Percentiles rank a stretch among this genome's conserved stretches.
phyloP scores from a whole-genome alignment of 164 flowering plant genomes.

The Houttuynia cordata region DNA sequence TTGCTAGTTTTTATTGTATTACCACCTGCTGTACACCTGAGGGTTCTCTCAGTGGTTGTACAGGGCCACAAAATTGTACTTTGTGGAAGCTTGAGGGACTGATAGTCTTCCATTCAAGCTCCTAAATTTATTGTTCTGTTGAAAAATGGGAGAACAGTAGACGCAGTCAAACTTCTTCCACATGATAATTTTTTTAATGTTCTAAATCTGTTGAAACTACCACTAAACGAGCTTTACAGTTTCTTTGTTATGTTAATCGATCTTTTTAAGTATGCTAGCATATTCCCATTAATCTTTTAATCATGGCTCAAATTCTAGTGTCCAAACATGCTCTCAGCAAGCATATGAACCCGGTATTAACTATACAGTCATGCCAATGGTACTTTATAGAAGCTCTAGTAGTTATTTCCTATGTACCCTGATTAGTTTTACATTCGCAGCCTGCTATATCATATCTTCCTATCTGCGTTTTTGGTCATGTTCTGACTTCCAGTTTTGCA shows the following conservation, averaged over 20 bases:
- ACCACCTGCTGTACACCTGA: background rate
- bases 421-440: no score
- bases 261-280: background rate
- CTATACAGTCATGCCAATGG: background rate
- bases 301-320: background rate
- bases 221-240: background rate
- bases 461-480: background rate
- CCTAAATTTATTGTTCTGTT: background rate
- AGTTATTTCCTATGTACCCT: background rate
- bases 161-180: no score
- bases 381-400: background rate
- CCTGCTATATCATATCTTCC: background rate
- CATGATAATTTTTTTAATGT: no score
- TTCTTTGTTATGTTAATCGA: background rate
- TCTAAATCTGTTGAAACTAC: no score
- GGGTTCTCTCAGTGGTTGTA: background rate
- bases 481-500: constrained; percentile 11
- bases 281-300: no score
- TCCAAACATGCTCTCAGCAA: background rate
- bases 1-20: no score
- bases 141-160: no score
- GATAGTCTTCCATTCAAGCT: background rate
- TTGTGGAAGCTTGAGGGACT: background rate
- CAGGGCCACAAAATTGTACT: background rate
- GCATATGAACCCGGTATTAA: background rate